Evolutionary conservation across 2,329 filamentous ascomycete species (phyloP), one percentile per base, ranked within the genome.

Genomic region (Arthrinium puccinioides): DNA sequence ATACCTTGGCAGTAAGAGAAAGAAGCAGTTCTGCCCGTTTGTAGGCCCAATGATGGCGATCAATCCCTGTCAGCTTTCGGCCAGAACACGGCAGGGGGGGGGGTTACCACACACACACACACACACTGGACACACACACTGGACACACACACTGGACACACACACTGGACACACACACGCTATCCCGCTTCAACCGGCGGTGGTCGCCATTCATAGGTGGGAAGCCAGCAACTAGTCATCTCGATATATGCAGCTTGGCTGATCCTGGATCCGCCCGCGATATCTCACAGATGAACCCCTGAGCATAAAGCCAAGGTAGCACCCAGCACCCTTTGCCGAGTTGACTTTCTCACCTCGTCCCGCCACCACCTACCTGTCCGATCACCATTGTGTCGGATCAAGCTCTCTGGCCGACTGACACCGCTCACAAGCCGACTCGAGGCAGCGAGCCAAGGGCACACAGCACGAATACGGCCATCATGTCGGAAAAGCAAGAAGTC

Each of bases 251-350:
- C 28, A 4, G 5, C 10, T 16, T 10, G 10, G 18, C 27, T n/a
- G n/a, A 9, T 29, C 15, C 27, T 9, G 16, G n/a, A 14, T 4
- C 6, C 9, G n/a, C 20, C 7, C 10, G 20, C 14, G 9, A 11
- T 33, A 13, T 24, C n/a, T 13, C 9, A n/a, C n/a, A n/a, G 31
- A 7, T 13, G 8, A 23, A 33, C 24, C 31, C 31, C 31, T 33
- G 31, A 7, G 18, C 31, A 33, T 33, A 33, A 33, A 33, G n/a
- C 14, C 31, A 33, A 23, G 21, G 31, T 4, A n/a, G n/a, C n/a
- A 23, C 31, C 31, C 31, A 21, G 19, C 11, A 33, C 31, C 31
- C n/a, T 32, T 33, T 15, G 6, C n/a, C 20, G 15, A 9, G 14
- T 15, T 18, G 20, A 21, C 9, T 16, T 9, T 8, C 18, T 11